Base-by-base conservation (phyloP, 805 yeast species). In the Deakozyma indianensis region DNA sequence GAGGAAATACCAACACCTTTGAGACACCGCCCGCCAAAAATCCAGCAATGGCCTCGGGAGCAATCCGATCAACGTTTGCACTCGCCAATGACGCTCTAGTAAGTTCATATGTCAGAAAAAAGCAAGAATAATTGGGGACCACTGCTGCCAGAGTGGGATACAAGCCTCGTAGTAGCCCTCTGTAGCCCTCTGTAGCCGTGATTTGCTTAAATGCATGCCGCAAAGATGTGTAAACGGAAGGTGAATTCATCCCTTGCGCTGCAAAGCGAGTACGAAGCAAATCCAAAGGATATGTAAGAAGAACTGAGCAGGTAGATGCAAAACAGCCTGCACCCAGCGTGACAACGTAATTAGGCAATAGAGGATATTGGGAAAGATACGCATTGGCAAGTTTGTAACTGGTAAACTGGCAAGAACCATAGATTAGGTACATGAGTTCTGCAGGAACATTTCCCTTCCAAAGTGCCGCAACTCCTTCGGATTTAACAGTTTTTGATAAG, bases 401-500 rank as follows among this genome's bases (percentile, higher is more conserved):
- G 1, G 90, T 68, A 63, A 92, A 92, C 60, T 92, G 97, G 0
- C 75, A 65, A 0, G 84, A 84, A 11, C 97, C 96, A 55, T 90
- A 92, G 9, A 83, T 52, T 14, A 90, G 66, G 56, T 92, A 92
- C 77, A 92, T 74, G 32, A 78, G 60, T 51, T 86, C 86, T 0
- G 97, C 98, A 0, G 98, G 95, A 0, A 85, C 71, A 58, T 92
- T 92, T 0, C 98, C 98, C 59, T 87, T 88, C 97, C 97, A 92
- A n/a, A 90, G 67, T 0, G 86, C 90, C 5, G 61, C 49, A 0
- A 80, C 38, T 1, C 95, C 94, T 60, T 90, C 97, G 27, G 75
- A 68, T 18, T 60, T 57, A 1, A 71, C 50, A 1, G 86, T 70
- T 1, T 66, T 59, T 5, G 38, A 7, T 20, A 32, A 32, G 16